These are phyloP conservation scores for Cadophora luteo-olivacea DNA, from an alignment of 2,329 filamentous ascomycete species.

Conservation along the genomic window DNA sequence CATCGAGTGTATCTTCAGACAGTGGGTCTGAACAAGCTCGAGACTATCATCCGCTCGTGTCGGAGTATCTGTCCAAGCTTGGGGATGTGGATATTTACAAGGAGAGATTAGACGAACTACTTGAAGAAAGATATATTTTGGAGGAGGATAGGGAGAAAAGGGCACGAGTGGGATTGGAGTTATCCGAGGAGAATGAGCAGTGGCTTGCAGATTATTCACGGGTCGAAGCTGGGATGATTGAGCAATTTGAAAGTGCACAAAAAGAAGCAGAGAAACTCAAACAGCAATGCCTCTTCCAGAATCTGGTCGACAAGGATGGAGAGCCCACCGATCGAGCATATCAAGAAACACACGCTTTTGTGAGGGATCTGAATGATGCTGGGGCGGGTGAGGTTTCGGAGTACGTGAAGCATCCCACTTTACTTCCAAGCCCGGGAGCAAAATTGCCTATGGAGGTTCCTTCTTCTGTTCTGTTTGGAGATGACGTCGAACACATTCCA, in stretches of 20 bases:
- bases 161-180: slow-evolving; percentile 11
- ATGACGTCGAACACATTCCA: slow-evolving; percentile 11
- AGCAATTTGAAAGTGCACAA: slow-evolving; percentile 23
- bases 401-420: slow-evolving; percentile 32
- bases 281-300: slow-evolving; percentile 29
- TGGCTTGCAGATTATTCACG: slow-evolving; percentile 32
- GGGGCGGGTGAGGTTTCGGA: slow-evolving; percentile 27
- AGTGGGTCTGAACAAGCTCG: slow-evolving; percentile 10
- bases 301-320: slow-evolving; percentile 37
- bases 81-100: slow-evolving; percentile 32
- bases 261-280: slow-evolving; percentile 24
- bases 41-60: slow-evolving; percentile 34
- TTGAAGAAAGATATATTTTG: slow-evolving; percentile 28
- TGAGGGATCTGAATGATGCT: slow-evolving; percentile 14
- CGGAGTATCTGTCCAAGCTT: slow-evolving; percentile 26
- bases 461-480: neutral
- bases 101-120: slow-evolving; percentile 29
- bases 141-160: slow-evolving; percentile 23
- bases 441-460: slow-evolving; percentile 7
- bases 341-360: neutral
- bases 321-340: slow-evolving; percentile 29
- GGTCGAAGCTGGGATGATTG: slow-evolving; percentile 12
- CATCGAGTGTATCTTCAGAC: neutral
- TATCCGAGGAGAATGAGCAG: slow-evolving; percentile 28
- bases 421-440: slow-evolving; percentile 25